Conservation (phyloP, 306 rosid species). For the Sesbania bispinosa region DNA sequence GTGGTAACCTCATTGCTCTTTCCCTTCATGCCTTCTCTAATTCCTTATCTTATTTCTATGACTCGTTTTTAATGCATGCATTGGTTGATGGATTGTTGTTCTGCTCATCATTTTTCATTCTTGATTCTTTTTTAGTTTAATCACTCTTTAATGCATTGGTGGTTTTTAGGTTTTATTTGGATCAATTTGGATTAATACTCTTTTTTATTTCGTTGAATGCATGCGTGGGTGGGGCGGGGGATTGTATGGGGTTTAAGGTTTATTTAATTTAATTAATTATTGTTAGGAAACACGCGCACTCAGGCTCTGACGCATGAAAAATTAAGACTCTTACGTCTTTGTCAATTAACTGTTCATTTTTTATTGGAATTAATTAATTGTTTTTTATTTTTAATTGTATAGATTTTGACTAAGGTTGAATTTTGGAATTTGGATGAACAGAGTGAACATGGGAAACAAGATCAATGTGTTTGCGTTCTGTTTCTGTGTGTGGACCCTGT, state of each 20-base stretch:
- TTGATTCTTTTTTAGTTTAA: too few relatives aligned
- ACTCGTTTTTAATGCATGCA: slow-evolving; percentile 8
- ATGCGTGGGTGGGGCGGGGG: background rate
- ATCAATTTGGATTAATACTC: background rate
- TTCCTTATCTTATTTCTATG: too few relatives aligned
- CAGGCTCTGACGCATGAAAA: background rate
- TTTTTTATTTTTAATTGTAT: background rate
- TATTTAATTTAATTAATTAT: background rate
- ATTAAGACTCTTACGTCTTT: background rate
- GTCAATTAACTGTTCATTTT: background rate
- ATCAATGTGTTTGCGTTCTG: slow-evolving; percentile 36
- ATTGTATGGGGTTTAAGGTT: background rate
- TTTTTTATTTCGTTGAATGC: background rate
- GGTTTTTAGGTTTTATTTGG: background rate
- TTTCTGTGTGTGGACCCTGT: slow-evolving; percentile 44
- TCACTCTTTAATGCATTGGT: background rate
- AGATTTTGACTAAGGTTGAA: background rate
- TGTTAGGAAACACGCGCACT: background rate
- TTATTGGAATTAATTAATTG: background rate
- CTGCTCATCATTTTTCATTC: background rate
- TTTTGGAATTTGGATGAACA: slow-evolving; percentile 16
- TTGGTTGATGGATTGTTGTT: background rate
- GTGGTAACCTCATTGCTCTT: background rate
- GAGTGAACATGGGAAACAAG: slow-evolving; percentile 58
- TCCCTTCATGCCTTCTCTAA: background rate